A percentile compares a stretch with the other conserved stretches of the same genome.
These are phyloP conservation scores for Apiotrichum domesticum DNA, from an alignment of 1,284 basidiomycete genomes.

Conservation along the genomic window DNA sequence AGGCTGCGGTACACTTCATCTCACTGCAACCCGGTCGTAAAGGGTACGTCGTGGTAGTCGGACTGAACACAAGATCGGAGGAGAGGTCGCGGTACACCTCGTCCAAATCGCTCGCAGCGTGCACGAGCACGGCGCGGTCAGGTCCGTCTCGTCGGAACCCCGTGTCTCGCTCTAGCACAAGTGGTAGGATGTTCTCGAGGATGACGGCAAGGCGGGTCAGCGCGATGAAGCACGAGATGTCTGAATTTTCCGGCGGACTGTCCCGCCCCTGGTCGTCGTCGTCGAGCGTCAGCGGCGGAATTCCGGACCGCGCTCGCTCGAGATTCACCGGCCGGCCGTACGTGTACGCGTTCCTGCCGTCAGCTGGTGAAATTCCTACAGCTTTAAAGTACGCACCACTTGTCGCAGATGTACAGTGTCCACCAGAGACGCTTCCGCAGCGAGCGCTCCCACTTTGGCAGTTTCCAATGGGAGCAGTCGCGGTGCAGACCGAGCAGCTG, in stretches of 20 bases:
- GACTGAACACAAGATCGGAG: constrained; percentile 8
- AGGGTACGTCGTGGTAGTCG: neutral
- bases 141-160: neutral
- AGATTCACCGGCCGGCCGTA: constrained; percentile 19
- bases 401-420: constrained; percentile 21
- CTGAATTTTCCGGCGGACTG: neutral
- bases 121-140: constrained; percentile 9
- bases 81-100: constrained; percentile 13
- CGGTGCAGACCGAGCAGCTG: constrained; percentile 25
- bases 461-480: constrained; percentile 23
- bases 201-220: constrained; percentile 8
- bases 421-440: constrained; percentile 25
- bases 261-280: constrained; percentile 3
- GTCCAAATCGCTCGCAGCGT: constrained; percentile 15
- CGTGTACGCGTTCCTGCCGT: constrained; percentile 17
- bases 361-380: constrained; percentile 1
- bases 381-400: constrained; percentile 2
- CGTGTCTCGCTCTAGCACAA: constrained; percentile 11
- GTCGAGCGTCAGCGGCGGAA: constrained; percentile 12
- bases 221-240: constrained; percentile 16
- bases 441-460: constrained; percentile 23
- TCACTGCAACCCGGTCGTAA: constrained; percentile 1
- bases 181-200: constrained; percentile 14
- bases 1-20: neutral
- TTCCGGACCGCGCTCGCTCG: constrained; percentile 2